These are phyloP conservation scores for Ilex aquifolium DNA, from an alignment of 257 asterid genomes.

Conservation along the genomic window DNA sequence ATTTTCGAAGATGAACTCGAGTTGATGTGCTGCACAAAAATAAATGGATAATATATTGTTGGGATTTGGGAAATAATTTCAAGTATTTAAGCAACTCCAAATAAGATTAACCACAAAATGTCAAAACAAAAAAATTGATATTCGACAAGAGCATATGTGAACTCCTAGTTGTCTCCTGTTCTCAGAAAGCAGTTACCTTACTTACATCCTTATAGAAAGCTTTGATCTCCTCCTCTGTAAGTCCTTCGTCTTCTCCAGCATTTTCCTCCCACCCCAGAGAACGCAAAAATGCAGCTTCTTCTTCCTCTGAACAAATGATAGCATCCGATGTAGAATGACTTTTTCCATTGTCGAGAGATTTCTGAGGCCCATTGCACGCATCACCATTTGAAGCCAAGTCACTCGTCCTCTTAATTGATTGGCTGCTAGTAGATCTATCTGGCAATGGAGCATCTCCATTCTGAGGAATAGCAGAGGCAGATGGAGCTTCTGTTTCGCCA, in stretches of 20 bases:
- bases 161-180: not conserved
- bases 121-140: too few species aligned
- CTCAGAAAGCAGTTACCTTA: constrained; percentile 38
- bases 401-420: constrained; percentile 30
- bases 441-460: constrained; percentile 24
- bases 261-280: constrained; percentile 97
- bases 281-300: constrained; percentile 86
- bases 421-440: constrained; percentile 18
- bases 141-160: not conserved
- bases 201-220: constrained; percentile 50
- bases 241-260: constrained; percentile 76
- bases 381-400: constrained; percentile 31
- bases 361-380: constrained; percentile 15
- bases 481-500: constrained; percentile 30
- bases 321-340: constrained; percentile 34
- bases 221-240: constrained; percentile 88
- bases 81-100: not conserved
- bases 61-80: not conserved
- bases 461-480: constrained; percentile 23
- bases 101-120: not conserved
- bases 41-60: not conserved
- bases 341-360: constrained; percentile 34
- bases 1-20: constrained; percentile 49
- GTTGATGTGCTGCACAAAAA: constrained; percentile 42
- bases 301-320: constrained; percentile 59